Evolutionary conservation across 2,329 filamentous ascomycete species (phyloP).

Genomic region (Pyrenophora seminiperda): DNA sequence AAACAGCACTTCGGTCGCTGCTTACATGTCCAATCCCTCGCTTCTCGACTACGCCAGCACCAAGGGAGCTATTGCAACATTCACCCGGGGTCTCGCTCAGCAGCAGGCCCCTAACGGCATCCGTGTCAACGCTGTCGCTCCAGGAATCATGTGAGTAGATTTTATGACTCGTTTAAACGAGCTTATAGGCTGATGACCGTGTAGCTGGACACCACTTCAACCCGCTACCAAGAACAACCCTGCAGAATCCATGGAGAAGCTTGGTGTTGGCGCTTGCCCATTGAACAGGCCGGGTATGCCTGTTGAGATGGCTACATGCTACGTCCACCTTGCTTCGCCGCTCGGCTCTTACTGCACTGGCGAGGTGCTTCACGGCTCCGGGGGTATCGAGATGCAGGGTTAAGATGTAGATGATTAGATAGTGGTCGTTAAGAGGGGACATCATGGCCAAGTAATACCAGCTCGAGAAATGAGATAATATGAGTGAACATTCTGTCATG

Average conservation of each 20-base stretch:
- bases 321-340: slow-evolving; percentile 27
- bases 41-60: slow-evolving; percentile 79
- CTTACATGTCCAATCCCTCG: slow-evolving; percentile 75
- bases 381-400: slow-evolving; percentile 29
- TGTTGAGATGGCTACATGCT: slow-evolving; percentile 25
- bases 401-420: no score
- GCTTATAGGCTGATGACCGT: not conserved
- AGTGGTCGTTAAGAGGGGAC: no score
- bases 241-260: slow-evolving; percentile 15
- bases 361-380: slow-evolving; percentile 24
- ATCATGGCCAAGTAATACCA: no score
- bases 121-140: slow-evolving; percentile 73
- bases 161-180: no score
- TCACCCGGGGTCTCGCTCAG: slow-evolving; percentile 75
- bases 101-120: slow-evolving; percentile 73
- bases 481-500: no score
- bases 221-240: slow-evolving; percentile 21
- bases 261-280: slow-evolving; percentile 27
- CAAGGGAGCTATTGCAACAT: slow-evolving; percentile 75
- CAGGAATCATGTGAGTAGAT: slow-evolving; percentile 58
- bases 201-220: slow-evolving; percentile 24
- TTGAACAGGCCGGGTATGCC: slow-evolving; percentile 27
- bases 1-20: slow-evolving; percentile 80
- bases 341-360: slow-evolving; percentile 27
- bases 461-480: no score